A percentile compares a stretch with the other conserved stretches of the same genome.
Conservation (phyloP, 495 filamentous ascomycete species). For the Pyrenula aspistea region DNA sequence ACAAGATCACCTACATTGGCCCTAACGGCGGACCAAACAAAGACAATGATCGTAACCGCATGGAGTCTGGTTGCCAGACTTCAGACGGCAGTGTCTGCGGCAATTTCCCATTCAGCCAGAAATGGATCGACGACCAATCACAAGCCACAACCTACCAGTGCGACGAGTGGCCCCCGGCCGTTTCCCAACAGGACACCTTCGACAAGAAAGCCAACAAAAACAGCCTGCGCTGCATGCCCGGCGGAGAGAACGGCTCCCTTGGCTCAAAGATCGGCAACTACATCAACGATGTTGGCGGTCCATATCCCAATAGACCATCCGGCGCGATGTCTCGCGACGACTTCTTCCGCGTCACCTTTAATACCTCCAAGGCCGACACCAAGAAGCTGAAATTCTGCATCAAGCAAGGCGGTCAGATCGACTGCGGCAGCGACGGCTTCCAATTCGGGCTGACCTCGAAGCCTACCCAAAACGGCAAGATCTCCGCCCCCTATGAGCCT, state of each 20-base stretch:
- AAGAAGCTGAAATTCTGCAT: constrained; percentile 2
- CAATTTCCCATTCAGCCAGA: constrained; percentile 5
- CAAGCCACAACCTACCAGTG: constrained; percentile 1
- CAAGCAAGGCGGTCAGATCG: not conserved
- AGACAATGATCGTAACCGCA: constrained; percentile 1
- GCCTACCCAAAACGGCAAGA: constrained; percentile 2
- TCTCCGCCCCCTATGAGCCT: constrained; percentile 1
- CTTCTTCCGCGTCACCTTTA: constrained; percentile 1
- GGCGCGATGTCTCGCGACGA: constrained; percentile 1
- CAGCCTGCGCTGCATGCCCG: constrained; percentile 4
- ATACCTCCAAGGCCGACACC: constrained; percentile 1
- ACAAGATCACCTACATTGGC: constrained; percentile 4
- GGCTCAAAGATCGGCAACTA: constrained; percentile 3
- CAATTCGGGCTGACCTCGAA: constrained; percentile 1
- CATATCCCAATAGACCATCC: not conserved
- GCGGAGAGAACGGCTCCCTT: constrained; percentile 2
- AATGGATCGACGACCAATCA: constrained; percentile 3
- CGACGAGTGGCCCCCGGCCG: constrained; percentile 3
- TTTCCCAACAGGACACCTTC: constrained; percentile 1
- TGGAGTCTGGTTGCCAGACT: constrained; percentile 2
- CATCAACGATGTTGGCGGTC: not conserved
- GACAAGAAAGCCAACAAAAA: constrained; percentile 2
- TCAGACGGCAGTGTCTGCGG: constrained; percentile 1
- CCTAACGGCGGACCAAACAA: not conserved
- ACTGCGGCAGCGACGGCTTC: constrained; percentile 3